Conservation (phyloP, 257 asterid genomes). For the Anisodus tanguticus region DNA sequence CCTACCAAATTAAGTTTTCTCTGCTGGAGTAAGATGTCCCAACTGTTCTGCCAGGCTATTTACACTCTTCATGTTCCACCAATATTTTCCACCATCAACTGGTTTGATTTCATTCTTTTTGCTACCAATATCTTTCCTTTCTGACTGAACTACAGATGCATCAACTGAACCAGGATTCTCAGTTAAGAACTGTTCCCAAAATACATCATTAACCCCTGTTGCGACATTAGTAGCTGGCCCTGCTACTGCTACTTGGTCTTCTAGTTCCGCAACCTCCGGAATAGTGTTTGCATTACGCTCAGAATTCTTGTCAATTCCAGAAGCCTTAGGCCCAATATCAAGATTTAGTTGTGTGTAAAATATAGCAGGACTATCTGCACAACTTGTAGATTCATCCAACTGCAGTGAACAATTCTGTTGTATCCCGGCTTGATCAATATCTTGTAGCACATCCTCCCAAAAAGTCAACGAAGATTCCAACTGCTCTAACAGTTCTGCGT, state of each 20-base stretch:
- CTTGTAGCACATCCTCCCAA: slow-evolving; percentile 64
- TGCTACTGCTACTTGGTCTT: slow-evolving; percentile 45
- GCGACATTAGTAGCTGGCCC: slow-evolving; percentile 44
- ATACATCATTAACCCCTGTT: slow-evolving; percentile 76
- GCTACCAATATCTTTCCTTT: slow-evolving; percentile 46
- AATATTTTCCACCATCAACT: slow-evolving; percentile 52
- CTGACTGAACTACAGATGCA: slow-evolving; percentile 54
- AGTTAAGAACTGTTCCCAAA: slow-evolving; percentile 41
- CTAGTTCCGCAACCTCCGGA: slow-evolving; percentile 39
- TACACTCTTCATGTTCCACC: slow-evolving; percentile 74
- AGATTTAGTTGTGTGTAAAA: slow-evolving; percentile 61
- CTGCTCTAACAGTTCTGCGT: slow-evolving; percentile 56
- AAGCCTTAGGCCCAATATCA: slow-evolving; percentile 43
- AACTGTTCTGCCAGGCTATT: slow-evolving; percentile 68
- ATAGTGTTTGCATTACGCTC: slow-evolving; percentile 53
- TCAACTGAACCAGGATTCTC: slow-evolving; percentile 81
- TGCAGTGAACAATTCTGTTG: slow-evolving; percentile 49
- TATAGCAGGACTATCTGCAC: slow-evolving; percentile 55
- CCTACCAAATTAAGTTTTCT: slow-evolving; percentile 57
- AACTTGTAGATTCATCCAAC: slow-evolving; percentile 52
- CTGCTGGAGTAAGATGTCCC: slow-evolving; percentile 86
- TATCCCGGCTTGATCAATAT: slow-evolving; percentile 46
- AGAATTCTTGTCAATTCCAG: slow-evolving; percentile 69
- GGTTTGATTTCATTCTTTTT: slow-evolving; percentile 56
- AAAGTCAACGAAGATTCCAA: slow-evolving; percentile 64